A percentile compares a stretch with the other conserved stretches of the same genome.
phyloP scores from a whole-genome alignment of 139 green algal genomes.

The Chlamydomonas sp. region DNA sequence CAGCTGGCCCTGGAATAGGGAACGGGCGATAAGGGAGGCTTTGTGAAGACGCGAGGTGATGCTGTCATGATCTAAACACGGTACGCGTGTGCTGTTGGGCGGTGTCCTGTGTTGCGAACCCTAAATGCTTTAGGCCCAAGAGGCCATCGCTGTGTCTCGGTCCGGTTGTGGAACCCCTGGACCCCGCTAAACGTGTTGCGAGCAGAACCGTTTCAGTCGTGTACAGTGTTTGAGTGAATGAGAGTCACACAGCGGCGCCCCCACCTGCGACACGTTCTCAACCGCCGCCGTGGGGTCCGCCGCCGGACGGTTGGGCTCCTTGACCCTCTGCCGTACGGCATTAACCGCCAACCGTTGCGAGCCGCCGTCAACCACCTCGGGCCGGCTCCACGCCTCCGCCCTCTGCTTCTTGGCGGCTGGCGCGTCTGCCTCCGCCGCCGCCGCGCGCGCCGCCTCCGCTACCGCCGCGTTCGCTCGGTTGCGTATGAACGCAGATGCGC shows the following conservation, averaged over 20 bases:
- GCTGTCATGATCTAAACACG: not conserved
- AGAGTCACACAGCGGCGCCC: not conserved
- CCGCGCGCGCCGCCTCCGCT: not conserved
- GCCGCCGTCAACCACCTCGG: constrained; percentile 8
- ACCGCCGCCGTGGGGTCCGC: constrained; percentile 1
- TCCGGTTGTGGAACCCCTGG: too few relatives aligned
- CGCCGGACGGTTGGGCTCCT: not conserved
- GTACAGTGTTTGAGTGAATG: too few relatives aligned
- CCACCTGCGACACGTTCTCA: constrained; percentile 33
- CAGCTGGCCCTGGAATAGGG: constrained; percentile 28
- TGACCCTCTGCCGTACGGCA: not conserved
- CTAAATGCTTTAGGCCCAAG: not conserved
- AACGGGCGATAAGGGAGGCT: too few relatives aligned
- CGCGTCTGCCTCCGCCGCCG: not conserved
- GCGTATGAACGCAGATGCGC: not conserved
- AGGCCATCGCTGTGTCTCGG: not conserved
- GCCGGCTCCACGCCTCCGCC: not conserved
- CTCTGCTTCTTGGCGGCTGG: not conserved
- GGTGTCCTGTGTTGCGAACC: not conserved
- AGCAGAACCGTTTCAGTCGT: too few relatives aligned
- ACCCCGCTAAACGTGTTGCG: too few relatives aligned
- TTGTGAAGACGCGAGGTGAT: not conserved
- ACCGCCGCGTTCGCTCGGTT: not conserved
- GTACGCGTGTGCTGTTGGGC: not conserved
- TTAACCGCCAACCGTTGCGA: constrained; percentile 31